Conservation (phyloP, 2,329 filamentous ascomycete species). For the Pseudogymnoascus sp. region DNA sequence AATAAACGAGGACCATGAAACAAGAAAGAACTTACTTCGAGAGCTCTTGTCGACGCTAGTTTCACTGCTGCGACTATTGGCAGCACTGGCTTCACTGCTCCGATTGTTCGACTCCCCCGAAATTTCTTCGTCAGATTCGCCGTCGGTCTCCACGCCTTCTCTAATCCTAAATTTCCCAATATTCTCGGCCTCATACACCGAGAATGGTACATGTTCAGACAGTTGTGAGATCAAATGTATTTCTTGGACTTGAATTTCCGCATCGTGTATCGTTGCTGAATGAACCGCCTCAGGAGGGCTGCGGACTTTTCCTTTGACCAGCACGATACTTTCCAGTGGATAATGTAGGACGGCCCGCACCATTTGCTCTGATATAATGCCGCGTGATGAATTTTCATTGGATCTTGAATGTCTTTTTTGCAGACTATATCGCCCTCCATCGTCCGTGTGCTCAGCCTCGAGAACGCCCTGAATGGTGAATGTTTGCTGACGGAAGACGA, state of each 20-base stretch:
- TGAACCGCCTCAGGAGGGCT: conserved; percentile 65
- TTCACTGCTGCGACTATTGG: not conserved
- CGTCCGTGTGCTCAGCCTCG: conserved; percentile 16
- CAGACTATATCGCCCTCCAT: conserved; percentile 17
- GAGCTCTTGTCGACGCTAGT: not conserved
- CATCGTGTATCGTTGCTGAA: conserved; percentile 64
- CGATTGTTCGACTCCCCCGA: not conserved
- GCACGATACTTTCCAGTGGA: conserved; percentile 67
- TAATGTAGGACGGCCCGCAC: conserved; percentile 82
- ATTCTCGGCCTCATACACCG: conserved; percentile 62
- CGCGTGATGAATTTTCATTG: conserved; percentile 18
- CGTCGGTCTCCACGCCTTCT: conserved; percentile 17
- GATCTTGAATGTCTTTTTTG: conserved; percentile 20
- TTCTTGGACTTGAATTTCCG: conserved; percentile 65
- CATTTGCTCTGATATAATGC: conserved; percentile 62
- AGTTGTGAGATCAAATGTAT: conserved; percentile 54
- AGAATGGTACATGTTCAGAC: conserved; percentile 57
- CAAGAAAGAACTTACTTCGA: not conserved
- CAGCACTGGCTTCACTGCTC: not conserved
- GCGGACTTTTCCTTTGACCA: conserved; percentile 66
- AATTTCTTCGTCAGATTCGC: conserved; percentile 1
- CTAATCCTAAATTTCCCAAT: conserved; percentile 46
- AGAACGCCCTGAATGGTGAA: conserved; percentile 80
- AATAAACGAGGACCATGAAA: not conserved
- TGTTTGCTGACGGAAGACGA: conserved; percentile 78